A percentile compares a stretch with the other conserved stretches of the same genome.
phyloP scores from a whole-genome alignment of 148 eudicot species.

The Hydrangea macrophylla region DNA sequence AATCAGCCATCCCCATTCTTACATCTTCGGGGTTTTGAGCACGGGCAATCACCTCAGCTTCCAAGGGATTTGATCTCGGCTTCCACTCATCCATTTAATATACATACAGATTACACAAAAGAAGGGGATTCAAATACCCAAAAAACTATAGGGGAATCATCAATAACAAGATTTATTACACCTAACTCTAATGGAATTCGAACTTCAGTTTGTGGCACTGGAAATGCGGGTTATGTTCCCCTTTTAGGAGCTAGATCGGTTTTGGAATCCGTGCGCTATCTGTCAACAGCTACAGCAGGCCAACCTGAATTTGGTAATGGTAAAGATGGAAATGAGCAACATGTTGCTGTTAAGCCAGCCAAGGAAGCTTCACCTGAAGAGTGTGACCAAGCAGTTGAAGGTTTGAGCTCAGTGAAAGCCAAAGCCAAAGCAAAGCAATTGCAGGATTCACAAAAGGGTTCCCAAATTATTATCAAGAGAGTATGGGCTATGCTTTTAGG shows the following conservation, averaged over 20 bases:
- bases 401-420: constrained; percentile 60
- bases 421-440: constrained; percentile 79
- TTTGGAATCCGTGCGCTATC: constrained; percentile 33
- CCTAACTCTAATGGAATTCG: constrained; percentile 26
- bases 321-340: constrained; percentile 41
- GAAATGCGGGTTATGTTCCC: constrained; percentile 25
- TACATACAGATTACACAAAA: constrained; percentile 20
- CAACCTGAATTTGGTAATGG: constrained; percentile 37
- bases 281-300: constrained; percentile 48
- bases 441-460: constrained; percentile 56
- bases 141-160: constrained; percentile 29
- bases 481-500: constrained; percentile 67
- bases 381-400: constrained; percentile 87
- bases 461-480: constrained; percentile 37
- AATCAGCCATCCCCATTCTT: constrained; percentile 30
- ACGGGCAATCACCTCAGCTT: constrained; percentile 25
- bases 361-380: constrained; percentile 87
- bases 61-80: constrained; percentile 25
- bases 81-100: constrained; percentile 24
- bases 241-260: constrained; percentile 34
- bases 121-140: constrained; percentile 26
- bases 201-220: constrained; percentile 22
- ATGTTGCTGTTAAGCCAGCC: constrained; percentile 27
- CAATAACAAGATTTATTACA: constrained; percentile 26
- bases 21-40: constrained; percentile 35